Base-by-base conservation (phyloP, 768 basidiomycete species). In the Tricholomella constricta region DNA sequence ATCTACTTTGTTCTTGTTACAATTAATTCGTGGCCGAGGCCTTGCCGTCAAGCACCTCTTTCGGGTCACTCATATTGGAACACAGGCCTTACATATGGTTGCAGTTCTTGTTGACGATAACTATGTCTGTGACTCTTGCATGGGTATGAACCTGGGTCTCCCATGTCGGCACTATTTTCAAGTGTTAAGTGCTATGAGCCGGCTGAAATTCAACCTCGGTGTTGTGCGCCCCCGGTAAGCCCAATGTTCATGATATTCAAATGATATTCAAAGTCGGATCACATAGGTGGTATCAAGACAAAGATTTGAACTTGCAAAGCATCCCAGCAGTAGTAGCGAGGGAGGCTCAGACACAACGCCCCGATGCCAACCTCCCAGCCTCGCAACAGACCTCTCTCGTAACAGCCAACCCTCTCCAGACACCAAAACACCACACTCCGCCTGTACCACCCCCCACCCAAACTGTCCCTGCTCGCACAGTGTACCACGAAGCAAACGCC, bases 61-160 rank as follows among this genome's bases (percentile, higher is more conserved):
- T 27, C 43, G 55, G 7, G 59, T 73, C n/a, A 62, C 41, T 1
- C 62, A 64, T 23, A 45, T 47, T 12, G 62, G 56, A 7, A 61
- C 59, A 5, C 34, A 43, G 1, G 56, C 65, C 3, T 41, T 55
- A 5, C 72, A 74, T 47, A 55, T 58, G 31, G 19, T 74, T 3
- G 64, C 60, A 5, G 27, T 72, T 25, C 51, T 74, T 2, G 35
- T 60, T 8, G 56, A 66, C 37, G 56, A 59, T 14, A 42, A 54
- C 15, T 68, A 68, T 45, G 42, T 72, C 1, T 74, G 72, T 56
- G 69, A 74, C 43, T 74, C 69, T 41, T 65, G 63, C 32, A 71
- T 71, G 68, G 65, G 67, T 2, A 48, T 62, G 10, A 72, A 66
- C 53, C 54, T 70, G 3, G 68, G 69, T 4, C 38, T 73, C 5